Evolutionary conservation across 2,329 filamentous ascomycete species (phyloP), one percentile per base, ranked within the genome.

Genomic region (Furcasterigmium furcatum): DNA sequence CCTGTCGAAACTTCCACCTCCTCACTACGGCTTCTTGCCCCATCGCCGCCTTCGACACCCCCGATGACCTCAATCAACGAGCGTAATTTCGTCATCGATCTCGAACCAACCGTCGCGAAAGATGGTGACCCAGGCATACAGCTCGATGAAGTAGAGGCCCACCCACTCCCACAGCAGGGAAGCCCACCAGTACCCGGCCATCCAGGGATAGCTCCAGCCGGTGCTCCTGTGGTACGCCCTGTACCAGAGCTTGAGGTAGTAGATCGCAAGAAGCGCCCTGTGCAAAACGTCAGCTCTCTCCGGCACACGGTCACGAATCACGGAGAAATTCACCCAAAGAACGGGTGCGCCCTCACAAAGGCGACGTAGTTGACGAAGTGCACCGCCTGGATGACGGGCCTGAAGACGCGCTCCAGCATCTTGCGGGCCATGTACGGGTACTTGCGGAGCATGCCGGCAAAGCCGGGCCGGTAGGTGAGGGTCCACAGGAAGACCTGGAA

Each of bases 391-490:
- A 51, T n/a, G 3, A 50, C 2, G 14, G 44, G 49, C 2, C 44
- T 46, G 5, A 51, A 29, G 1, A 49, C 36, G 9, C 49, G 47
- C 44, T 51, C 49, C 1, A 51, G 14, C 12, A 51, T 25, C 41
- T 51, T 51, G 16, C 49, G 47, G 16, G 49, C 41, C 47, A 47
- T 51, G 41, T 51, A 50, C 0, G 47, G 47, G 3, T 49, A 44
- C 29, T 46, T 49, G n/a, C 49, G 46, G n/a, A 19, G 22, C n/a
- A 51, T 36, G 21, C 19, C 30, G 8, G 9, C 14, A 13, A 51
- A 27, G 4, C 49, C 49, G 7, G 49, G 49, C 32, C 40, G 9
- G 14, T 39, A 30, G 3, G 43, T 16, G 16, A 46, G 4, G 5
- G 27, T 49, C 0, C 27, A 34, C 12, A 46, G 35, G 21, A 49